Evolutionary conservation across 352 stramenopile species (phyloP).

Genomic region (Aphanomyces invadans): DNA sequence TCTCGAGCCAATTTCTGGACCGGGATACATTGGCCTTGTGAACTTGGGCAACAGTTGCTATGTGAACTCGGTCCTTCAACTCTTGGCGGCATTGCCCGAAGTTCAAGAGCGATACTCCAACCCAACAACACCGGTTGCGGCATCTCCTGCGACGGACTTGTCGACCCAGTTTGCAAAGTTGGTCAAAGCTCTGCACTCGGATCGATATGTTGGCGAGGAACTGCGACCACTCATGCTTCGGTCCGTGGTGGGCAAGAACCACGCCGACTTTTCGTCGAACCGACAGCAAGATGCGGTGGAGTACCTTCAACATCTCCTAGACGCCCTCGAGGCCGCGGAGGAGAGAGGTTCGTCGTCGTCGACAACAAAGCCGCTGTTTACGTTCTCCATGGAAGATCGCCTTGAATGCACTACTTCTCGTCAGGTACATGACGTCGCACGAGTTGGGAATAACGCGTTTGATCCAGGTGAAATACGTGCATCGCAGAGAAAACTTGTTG

Average conservation of each 20-base stretch:
- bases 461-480: slow-evolving; percentile 83
- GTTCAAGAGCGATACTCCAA: slow-evolving; percentile 61
- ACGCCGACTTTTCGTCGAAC: slow-evolving; percentile 94
- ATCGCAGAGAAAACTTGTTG: slow-evolving; percentile 69
- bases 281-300: slow-evolving; percentile 98
- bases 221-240: slow-evolving; percentile 92
- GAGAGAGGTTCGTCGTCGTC: slow-evolving; percentile 57
- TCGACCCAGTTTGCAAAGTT: slow-evolving; percentile 92
- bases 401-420: slow-evolving; percentile 64
- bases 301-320: slow-evolving; percentile 95
- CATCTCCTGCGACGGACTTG: slow-evolving; percentile 58
- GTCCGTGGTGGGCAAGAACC: slow-evolving; percentile 88
- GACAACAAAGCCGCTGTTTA: slow-evolving; percentile 90
- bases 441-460: background rate
- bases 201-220: slow-evolving; percentile 71
- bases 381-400: slow-evolving; percentile 84
- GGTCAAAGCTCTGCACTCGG: slow-evolving; percentile 73
- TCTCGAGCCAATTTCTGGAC: slow-evolving; percentile 84
- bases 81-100: slow-evolving; percentile 83
- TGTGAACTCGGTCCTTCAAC: slow-evolving; percentile 96
- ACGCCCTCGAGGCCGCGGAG: slow-evolving; percentile 87
- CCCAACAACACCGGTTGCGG: slow-evolving; percentile 26
- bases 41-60: slow-evolving; percentile 99
- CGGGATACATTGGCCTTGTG: slow-evolving; percentile 92
- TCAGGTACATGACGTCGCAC: slow-evolving; percentile 7